phyloP scores from a whole-genome alignment of 805 yeast genomes.

The Nakazawaea laoshanensis region DNA sequence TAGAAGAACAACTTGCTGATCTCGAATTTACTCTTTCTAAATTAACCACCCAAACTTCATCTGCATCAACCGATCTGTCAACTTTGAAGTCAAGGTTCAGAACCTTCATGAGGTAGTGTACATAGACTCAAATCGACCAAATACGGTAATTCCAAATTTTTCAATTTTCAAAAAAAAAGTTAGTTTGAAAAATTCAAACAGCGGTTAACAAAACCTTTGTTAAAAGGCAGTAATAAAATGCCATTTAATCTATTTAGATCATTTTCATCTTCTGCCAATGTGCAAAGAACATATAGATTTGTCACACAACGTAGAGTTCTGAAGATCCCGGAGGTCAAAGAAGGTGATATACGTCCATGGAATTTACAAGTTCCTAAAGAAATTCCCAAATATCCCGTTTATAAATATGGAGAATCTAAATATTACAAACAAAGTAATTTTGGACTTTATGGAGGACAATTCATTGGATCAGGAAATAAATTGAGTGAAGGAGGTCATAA shows the following conservation, averaged over 20 bases:
- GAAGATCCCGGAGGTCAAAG: conserved; percentile 30
- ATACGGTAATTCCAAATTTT: neutral
- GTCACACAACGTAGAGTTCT: conserved; percentile 42
- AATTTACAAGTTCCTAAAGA: conserved; percentile 32
- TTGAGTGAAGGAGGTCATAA: conserved; percentile 71
- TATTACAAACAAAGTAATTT: conserved; percentile 77
- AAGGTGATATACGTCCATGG: conserved; percentile 46
- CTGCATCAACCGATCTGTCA: conserved; percentile 22
- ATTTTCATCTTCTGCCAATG: no score
- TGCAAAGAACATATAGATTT: conserved; percentile 22
- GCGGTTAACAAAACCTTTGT: no score
- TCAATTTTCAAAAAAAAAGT: neutral
- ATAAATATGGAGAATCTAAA: conserved; percentile 72
- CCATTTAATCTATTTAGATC: neutral
- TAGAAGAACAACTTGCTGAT: conserved; percentile 43
- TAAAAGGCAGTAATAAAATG: no score
- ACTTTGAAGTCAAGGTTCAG: conserved; percentile 17
- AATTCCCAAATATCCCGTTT: conserved; percentile 45
- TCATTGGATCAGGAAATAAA: conserved; percentile 66
- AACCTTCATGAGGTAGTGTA: conserved; percentile 9
- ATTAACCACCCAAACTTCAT: conserved; percentile 25
- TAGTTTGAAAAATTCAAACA: neutral
- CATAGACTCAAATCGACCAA: neutral
- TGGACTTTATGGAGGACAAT: conserved; percentile 88
- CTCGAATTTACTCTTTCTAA: conserved; percentile 25